These are phyloP conservation scores for Aspergillus hortae DNA, from an alignment of 2,329 filamentous ascomycete species.

Conservation along the genomic window DNA sequence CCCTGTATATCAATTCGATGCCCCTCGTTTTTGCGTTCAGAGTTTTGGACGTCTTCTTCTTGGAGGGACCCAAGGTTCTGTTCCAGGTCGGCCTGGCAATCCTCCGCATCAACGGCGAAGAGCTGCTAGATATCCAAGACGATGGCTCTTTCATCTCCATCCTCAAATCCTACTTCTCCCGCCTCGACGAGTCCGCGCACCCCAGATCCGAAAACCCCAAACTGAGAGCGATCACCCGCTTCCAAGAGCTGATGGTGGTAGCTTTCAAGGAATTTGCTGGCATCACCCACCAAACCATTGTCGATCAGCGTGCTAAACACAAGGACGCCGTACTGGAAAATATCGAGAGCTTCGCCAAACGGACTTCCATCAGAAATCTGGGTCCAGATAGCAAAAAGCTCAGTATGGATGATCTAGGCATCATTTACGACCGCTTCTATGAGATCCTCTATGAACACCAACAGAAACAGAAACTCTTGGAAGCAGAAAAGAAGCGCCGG, in stretches of 20 bases:
- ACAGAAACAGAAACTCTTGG: slow-evolving; percentile 73
- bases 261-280: slow-evolving; percentile 97
- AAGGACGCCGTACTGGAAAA: slow-evolving; percentile 92
- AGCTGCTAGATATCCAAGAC: slow-evolving; percentile 85
- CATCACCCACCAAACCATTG: slow-evolving; percentile 90
- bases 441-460: slow-evolving; percentile 86
- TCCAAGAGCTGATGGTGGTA: slow-evolving; percentile 98
- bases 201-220: slow-evolving; percentile 95
- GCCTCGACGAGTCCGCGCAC: slow-evolving; percentile 91
- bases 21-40: slow-evolving; percentile 95
- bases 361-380: slow-evolving; percentile 91
- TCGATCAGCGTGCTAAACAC: slow-evolving; percentile 83
- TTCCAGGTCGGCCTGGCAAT: slow-evolving; percentile 98
- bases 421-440: slow-evolving; percentile 93
- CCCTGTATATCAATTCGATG: slow-evolving; percentile 99
- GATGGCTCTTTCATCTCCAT: slow-evolving; percentile 97
- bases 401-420: slow-evolving; percentile 77
- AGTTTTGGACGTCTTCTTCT: slow-evolving; percentile 95
- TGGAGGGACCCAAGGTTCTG: slow-evolving; percentile 93
- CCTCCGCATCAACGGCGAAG: slow-evolving; percentile 92
- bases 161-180: slow-evolving; percentile 88
- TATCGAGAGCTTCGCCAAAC: slow-evolving; percentile 95
- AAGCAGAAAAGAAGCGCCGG: slow-evolving; percentile 65
- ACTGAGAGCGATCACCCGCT: slow-evolving; percentile 85
- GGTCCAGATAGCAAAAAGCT: slow-evolving; percentile 93